Evolutionary conservation across 345 rosid species (phyloP), one percentile per base, ranked within the genome.

Genomic region (Sisymbrium altissimum): DNA sequence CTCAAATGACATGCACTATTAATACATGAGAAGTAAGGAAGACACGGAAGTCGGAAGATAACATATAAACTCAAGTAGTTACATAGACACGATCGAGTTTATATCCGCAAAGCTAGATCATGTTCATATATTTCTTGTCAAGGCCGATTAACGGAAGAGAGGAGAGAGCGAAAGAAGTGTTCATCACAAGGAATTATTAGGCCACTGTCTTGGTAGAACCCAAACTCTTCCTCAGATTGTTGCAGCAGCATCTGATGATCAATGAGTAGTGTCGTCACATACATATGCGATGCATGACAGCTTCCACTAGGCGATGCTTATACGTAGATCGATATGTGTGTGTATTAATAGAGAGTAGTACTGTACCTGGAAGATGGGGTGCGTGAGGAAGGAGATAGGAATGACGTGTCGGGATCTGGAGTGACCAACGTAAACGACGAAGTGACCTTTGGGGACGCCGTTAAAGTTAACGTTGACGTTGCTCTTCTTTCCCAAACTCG

Each of bases 401-500:
- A 90, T 80, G 35, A 89, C 79, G 81, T 88, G 81, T 63, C 97
- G 87, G 23, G 84, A 85, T 70, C 97, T 82, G 45, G 85, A 80
- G 65, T 83, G 87, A 33, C 97, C 97, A 25, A 94, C 96, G 25
- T 94, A 94, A 6, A 94, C 96, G 17, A 81, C 91, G 59, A 89
- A 91, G 78, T 94, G 98, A 0, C 98, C 97, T 81, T 78, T 91
- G 0, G 97, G 98, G 23, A 94, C 97, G 44, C 89, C 96, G 58
- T 72, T 62, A 0, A 85, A 89, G 25, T 70, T 77, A 21, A 61
- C 69, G 49, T 67, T 75, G 64, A 48, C 78, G 40, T 55, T 45
- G 8, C 67, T 73, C 70, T 77, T 86, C 83, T 79, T 88, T 44
- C 88, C 91, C n/a, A 86, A 80, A 66, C 93, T 88, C 9, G 89